Evolutionary conservation across 164 flowering plant genomes (phyloP), one percentile per base, ranked within the genome.

Genomic region (Macadamia tetraphylla): DNA sequence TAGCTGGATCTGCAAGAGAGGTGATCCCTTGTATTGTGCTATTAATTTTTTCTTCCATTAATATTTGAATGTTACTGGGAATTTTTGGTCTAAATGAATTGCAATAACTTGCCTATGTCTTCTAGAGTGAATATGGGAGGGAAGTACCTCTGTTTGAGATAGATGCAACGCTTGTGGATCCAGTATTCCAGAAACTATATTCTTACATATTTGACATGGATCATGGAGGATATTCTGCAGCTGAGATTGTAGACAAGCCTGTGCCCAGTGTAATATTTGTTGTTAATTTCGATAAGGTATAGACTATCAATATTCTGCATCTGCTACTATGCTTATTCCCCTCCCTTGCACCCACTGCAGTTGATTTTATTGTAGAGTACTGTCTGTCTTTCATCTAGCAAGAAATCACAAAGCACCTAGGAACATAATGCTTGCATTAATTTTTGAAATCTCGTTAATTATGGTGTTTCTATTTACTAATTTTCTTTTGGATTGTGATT

Each of bases 271-370:
- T 87, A 53, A 87, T 94, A 57, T 94, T 94, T 81, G 67, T 94
- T 70, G 87, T 90, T 69, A 94, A 94, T 75, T 94, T 94, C 79
- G 99, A 92, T 77, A 94, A 94, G 97, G 97, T 94, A 69, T 68
- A 29, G 23, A 48, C 49, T 75, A 43, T 48, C 31, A 31, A 46
- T 62, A 12, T 67, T 67, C 56, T 40, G 6, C 44, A 17, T 42
- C 65, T 29, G 31, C 49, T 56, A 35, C 12, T 29, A 9, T 30
- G 31, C 13, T 35, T 29, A n/a, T 67, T 1, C 44, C 6, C 29
- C 11, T 64, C 40, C 23, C 18, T 29, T 18, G 42, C 1, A 58
- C 44, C 6, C 29, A 3, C 57, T 2, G 49, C 49, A 64, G 6
- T 49, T 12, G 1, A 13, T 65, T 12, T 13, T 48, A 13, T 30